Base-by-base conservation (phyloP, 2,329 filamentous ascomycete genomes). In the Fusarium illudens region DNA sequence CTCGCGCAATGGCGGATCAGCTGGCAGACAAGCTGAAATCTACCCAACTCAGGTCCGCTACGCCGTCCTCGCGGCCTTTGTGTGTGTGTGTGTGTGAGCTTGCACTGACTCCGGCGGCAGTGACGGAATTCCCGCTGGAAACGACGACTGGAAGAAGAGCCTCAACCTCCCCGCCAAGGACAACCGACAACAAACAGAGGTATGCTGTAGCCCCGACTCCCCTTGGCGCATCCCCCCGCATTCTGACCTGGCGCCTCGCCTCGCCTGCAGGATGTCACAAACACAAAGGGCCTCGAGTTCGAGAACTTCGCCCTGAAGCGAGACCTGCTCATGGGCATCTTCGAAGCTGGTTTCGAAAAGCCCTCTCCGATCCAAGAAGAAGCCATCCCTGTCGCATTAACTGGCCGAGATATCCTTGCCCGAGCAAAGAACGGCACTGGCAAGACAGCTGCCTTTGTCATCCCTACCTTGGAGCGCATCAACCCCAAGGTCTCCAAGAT, bases 291-390 rank as follows among this genome's bases (percentile, higher is more conserved):
- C 64, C 86, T 99, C 66, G 96, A 99, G 74, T 99, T 97, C 77
- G 96, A 99, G 81, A 93, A 98, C 72, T 97, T 99, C 79, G 92
- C 92, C 71, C 90, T 99, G 74, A 97, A 97, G 84, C 88, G 96
- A 78, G 93, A 97, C 78, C 84, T 99, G 65, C 89, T 99, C 83
- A 99, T 98, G 95, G 96, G 96, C 67, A 98, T 99, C 71, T 99
- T 98, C 80, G 96, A 99, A 84, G 96, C 96, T 72, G 96, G 96
- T 68, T 99, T 97, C 80, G 96, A 99, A 80, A 97, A 97, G 83
- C 96, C 96, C 15, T 99, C 96, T 60, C 96, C 96, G 11, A 99
- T 99, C 75, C 96, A 99, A 88, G 96, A 99, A 90, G 96, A 98
- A 83, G 94, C 96, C 58, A 97, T 99, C 76, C 96, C 96, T 49